These are phyloP conservation scores for Adansonia madagascariensis DNA, from an alignment of 441 rosid genomes.

Conservation along the genomic window DNA sequence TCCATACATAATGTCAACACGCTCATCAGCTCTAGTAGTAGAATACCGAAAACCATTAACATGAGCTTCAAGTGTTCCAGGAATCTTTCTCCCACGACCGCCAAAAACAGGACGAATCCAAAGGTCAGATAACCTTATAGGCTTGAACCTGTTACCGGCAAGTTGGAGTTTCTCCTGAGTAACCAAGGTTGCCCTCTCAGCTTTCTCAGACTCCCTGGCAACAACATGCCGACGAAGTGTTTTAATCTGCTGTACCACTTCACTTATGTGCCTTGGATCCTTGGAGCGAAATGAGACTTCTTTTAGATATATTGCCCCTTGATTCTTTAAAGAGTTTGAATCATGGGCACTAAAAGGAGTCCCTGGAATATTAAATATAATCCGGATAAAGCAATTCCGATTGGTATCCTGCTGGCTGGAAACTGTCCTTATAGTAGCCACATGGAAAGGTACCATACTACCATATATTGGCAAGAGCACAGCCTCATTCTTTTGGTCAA, in stretches of 20 bases:
- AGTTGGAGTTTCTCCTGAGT: conserved; percentile 85
- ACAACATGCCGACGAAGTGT: conserved; percentile 73
- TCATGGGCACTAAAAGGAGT: conserved; percentile 66
- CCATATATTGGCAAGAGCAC: conserved; percentile 76
- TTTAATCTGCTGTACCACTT: conserved; percentile 65
- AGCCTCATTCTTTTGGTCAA: conserved; percentile 75
- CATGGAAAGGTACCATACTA: conserved; percentile 73
- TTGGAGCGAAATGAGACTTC: conserved; percentile 72
- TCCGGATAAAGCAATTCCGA: conserved; percentile 70
- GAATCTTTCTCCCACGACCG: conserved; percentile 84
- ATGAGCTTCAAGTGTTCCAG: conserved; percentile 87
- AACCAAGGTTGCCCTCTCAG: conserved; percentile 94
- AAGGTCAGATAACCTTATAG: conserved; percentile 73
- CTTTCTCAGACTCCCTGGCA: conserved; percentile 83
- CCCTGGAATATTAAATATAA: conserved; percentile 66
- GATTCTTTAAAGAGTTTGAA: conserved; percentile 45
- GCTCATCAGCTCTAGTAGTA: conserved; percentile 72
- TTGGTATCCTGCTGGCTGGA: conserved; percentile 85
- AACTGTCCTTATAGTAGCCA: conserved; percentile 71
- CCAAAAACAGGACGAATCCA: conserved; percentile 89
- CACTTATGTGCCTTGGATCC: conserved; percentile 67
- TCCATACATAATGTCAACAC: conserved; percentile 76
- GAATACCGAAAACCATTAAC: conserved; percentile 78
- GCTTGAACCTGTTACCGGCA: conserved; percentile 77
- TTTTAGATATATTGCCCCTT: conserved; percentile 59